Evolutionary conservation across 2,329 filamentous ascomycete genomes (phyloP).

Genomic region (Alternaria tenuissima): DNA sequence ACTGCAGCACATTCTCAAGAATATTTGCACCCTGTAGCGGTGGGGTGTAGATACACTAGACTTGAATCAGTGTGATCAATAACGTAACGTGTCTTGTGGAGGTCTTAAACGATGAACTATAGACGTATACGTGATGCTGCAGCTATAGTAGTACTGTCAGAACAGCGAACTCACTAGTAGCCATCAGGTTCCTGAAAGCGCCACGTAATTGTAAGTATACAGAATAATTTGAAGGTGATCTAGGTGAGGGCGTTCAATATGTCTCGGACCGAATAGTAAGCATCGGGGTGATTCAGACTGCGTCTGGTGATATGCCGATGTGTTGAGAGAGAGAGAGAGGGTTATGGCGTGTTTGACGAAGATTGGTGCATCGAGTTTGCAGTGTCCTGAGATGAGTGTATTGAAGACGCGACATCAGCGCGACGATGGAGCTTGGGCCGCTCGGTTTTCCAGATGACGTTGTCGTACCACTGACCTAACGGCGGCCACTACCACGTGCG

Average conservation of each 20-base stretch:
- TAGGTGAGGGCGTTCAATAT: not conserved
- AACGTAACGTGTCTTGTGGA: constrained; percentile 5
- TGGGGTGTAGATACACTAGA: constrained; percentile 22
- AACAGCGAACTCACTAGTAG: constrained; percentile 19
- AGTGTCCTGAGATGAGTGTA: not conserved
- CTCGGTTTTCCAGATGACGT: constrained; percentile 4
- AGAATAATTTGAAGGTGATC: constrained; percentile 11
- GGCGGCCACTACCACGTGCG: constrained; percentile 1
- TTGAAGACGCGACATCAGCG: not conserved
- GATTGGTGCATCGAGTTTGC: not conserved
- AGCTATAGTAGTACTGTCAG: constrained; percentile 31
- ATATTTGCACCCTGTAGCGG: constrained; percentile 30
- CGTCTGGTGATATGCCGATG: not conserved
- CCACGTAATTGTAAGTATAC: constrained; percentile 10
- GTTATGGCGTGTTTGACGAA: not conserved
- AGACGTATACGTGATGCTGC: constrained; percentile 35
- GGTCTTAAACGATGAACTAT: constrained; percentile 15
- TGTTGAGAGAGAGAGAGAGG: constrained; percentile 4
- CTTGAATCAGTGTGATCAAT: constrained; percentile 17
- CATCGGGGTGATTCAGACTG: not conserved
- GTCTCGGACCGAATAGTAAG: constrained; percentile 1
- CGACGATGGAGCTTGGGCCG: not conserved
- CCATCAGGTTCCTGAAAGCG: constrained; percentile 18
- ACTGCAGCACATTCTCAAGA: constrained; percentile 17
- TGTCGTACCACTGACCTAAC: constrained; percentile 6